Evolutionary conservation across 2,329 filamentous ascomycete genomes (phyloP).

Genomic region (Aspergillus amoenus): DNA sequence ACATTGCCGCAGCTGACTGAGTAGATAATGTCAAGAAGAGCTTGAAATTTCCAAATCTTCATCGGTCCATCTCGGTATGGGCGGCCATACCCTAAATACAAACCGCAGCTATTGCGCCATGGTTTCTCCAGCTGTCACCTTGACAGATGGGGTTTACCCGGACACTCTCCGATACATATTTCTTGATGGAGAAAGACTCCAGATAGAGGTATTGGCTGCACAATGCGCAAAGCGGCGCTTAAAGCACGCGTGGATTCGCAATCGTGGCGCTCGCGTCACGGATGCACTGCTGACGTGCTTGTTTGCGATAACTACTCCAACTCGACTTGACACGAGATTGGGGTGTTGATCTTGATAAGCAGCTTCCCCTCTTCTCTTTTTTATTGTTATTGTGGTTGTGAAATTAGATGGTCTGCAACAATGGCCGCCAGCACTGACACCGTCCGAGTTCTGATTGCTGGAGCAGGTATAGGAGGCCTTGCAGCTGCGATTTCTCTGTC

Average conservation of each 20-base stretch:
- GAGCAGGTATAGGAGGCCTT: slow-evolving; percentile 53
- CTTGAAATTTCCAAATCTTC: too few species aligned
- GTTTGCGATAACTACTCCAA: neutral
- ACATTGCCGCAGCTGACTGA: neutral
- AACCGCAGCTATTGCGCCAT: neutral
- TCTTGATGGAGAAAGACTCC: neutral
- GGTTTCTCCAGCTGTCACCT: neutral
- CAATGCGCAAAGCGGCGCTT: neutral
- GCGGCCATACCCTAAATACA: neutral
- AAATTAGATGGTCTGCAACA: neutral
- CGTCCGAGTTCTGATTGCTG: slow-evolving; percentile 48
- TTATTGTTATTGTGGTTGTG: neutral
- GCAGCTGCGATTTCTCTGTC: slow-evolving; percentile 48
- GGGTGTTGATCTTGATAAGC: neutral
- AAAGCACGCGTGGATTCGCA: slow-evolving; percentile 2
- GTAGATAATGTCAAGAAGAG: too few species aligned
- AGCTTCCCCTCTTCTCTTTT: neutral
- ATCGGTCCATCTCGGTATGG: too few species aligned
- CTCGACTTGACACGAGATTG: neutral
- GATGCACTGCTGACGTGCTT: slow-evolving; percentile 21
- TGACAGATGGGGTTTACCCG: neutral
- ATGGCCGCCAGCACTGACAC: neutral
- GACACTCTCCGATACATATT: neutral
- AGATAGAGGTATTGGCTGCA: neutral
- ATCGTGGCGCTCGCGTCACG: slow-evolving; percentile 1